phyloP scores from a whole-genome alignment of 805 yeast genomes.

The Candida yuanshanica region DNA sequence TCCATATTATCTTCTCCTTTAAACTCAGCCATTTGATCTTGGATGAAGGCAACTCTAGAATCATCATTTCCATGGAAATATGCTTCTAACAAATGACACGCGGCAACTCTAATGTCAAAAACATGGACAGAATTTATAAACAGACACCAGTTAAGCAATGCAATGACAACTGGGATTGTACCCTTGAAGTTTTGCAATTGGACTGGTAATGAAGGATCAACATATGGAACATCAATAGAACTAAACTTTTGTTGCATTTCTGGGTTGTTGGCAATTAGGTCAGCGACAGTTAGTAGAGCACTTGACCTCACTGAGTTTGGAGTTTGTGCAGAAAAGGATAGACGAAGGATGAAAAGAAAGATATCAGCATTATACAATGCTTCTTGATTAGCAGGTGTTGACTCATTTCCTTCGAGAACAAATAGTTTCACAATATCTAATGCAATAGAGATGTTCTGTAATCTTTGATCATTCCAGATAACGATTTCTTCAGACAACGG shows the following conservation, averaged over 20 bases:
- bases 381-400: constrained; percentile 54
- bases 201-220: constrained; percentile 63
- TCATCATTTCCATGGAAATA: constrained; percentile 60
- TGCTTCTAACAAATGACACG: constrained; percentile 60
- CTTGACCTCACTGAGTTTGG: constrained; percentile 61
- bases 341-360: constrained; percentile 56
- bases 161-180: constrained; percentile 63
- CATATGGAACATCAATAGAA: constrained; percentile 84
- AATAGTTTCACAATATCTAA: constrained; percentile 70
- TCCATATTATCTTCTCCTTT: constrained; percentile 14
- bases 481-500: constrained; percentile 45
- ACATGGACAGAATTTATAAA: constrained; percentile 75
- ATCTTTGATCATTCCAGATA: constrained; percentile 74
- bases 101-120: constrained; percentile 75
- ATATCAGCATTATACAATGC: constrained; percentile 56
- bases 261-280: constrained; percentile 61
- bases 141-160: constrained; percentile 79
- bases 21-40: constrained; percentile 54
- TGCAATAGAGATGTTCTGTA: constrained; percentile 58
- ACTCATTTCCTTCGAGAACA: constrained; percentile 67
- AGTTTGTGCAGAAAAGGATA: constrained; percentile 63
- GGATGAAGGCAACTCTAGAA: constrained; percentile 56
- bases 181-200: constrained; percentile 24
- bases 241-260: constrained; percentile 67
- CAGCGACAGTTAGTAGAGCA: constrained; percentile 73